Evolutionary conservation across 2,329 filamentous ascomycete genomes (phyloP).

Genomic region (Pseudopithomyces chartarum): DNA sequence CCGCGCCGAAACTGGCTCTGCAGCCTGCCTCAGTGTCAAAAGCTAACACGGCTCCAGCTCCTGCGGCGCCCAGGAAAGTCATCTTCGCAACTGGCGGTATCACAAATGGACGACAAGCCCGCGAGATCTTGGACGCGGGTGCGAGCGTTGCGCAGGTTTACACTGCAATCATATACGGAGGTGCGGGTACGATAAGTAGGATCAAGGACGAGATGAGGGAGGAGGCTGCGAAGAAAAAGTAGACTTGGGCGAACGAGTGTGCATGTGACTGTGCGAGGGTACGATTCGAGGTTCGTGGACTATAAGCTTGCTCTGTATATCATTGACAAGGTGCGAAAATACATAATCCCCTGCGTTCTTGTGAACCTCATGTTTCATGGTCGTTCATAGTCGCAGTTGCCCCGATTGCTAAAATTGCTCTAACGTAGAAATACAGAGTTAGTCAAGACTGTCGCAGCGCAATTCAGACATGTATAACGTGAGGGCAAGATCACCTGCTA

Average conservation of each 20-base stretch:
- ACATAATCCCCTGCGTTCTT: too few species aligned
- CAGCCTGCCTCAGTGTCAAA: constrained; percentile 17
- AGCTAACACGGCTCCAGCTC: constrained; percentile 26
- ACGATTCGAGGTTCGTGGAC: neutral
- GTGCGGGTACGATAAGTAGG: constrained; percentile 63
- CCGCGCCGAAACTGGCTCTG: constrained; percentile 31
- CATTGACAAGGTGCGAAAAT: too few species aligned
- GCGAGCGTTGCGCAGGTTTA: constrained; percentile 92
- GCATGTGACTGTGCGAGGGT: neutral
- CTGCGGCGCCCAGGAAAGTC: constrained; percentile 63
- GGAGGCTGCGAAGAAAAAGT: constrained; percentile 30
- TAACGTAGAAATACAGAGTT: too few species aligned
- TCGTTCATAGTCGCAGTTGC: too few species aligned
- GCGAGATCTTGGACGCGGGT: constrained; percentile 82
- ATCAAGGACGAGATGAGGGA: constrained; percentile 58
- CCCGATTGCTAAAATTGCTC: too few species aligned
- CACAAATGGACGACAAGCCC: constrained; percentile 82
- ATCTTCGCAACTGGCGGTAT: constrained; percentile 96
- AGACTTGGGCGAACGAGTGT: neutral
- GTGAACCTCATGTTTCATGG: too few species aligned
- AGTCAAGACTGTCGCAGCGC: too few species aligned
- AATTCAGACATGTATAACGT: too few species aligned
- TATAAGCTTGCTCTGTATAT: too few species aligned
- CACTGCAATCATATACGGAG: constrained; percentile 72
- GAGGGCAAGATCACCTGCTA: too few species aligned